Evolutionary conservation across 2,329 filamentous ascomycete genomes (phyloP).

Genomic region (Fusarium staphyleae): DNA sequence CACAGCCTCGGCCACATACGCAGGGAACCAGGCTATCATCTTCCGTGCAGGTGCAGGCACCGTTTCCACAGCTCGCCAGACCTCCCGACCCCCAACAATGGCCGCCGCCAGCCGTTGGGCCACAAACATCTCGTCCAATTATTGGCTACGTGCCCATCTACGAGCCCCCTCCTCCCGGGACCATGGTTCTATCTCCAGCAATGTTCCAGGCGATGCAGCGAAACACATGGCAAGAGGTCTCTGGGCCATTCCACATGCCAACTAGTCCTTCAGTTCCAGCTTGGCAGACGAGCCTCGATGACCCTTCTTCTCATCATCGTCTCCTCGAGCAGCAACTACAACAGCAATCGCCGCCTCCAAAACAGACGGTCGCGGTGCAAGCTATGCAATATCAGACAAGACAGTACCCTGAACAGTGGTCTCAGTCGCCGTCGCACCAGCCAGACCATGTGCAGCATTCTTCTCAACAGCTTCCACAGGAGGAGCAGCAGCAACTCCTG

Average conservation of each 20-base stretch:
- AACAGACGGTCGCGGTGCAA: not conserved
- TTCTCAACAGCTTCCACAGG: not conserved
- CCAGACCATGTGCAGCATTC: not conserved
- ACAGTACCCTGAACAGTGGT: not conserved
- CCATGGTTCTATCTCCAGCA: not conserved
- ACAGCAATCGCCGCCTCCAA: not conserved
- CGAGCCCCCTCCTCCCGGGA: not conserved
- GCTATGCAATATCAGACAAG: not conserved
- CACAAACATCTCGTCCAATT: not conserved
- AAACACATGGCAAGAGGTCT: not conserved
- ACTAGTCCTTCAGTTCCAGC: not conserved
- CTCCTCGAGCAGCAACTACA: slow-evolving; percentile 1
- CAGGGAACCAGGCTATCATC: not conserved
- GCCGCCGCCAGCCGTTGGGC: not conserved
- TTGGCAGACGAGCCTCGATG: not conserved
- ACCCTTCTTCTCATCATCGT: not conserved
- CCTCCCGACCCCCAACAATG: not conserved
- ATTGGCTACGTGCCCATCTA: not conserved
- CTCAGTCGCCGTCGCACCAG: not conserved
- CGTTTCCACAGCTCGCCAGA: no score
- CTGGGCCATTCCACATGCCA: not conserved
- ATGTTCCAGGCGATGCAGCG: not conserved
- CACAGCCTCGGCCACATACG: not conserved
- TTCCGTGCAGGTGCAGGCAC: not conserved
- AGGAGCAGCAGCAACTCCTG: not conserved